phyloP scores from a whole-genome alignment of 1,139 yeast species.

The Nadsonia starkeyi-henricii region DNA sequence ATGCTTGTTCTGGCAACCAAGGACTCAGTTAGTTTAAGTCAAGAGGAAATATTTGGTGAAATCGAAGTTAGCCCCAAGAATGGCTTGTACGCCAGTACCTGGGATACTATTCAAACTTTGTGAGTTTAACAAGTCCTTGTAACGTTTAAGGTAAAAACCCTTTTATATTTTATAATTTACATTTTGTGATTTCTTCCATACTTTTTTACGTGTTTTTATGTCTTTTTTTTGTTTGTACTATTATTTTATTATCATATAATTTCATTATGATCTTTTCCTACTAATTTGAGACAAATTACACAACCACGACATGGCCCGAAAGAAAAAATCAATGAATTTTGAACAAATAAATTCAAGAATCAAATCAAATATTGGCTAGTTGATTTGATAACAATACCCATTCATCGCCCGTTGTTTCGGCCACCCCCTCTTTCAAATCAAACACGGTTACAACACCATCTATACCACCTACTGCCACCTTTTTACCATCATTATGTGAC shows the following conservation, averaged over 20 bases:
- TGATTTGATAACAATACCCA: background rate
- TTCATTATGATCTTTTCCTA: background rate
- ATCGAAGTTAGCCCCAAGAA: constrained; percentile 42
- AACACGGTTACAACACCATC: constrained; percentile 22
- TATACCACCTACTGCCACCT: constrained; percentile 26
- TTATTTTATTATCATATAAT: background rate
- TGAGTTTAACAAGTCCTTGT: too few species aligned
- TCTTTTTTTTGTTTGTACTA: constrained; percentile 1
- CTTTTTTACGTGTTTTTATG: background rate
- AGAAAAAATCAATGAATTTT: too few species aligned
- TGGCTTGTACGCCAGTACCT: constrained; percentile 28
- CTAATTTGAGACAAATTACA: too few species aligned
- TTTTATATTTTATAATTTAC: background rate
- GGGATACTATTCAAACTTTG: constrained; percentile 3
- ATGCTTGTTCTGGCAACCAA: constrained; percentile 69
- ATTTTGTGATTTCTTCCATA: background rate
- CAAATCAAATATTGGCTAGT: background rate
- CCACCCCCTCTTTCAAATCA: constrained; percentile 16
- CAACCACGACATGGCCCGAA: too few species aligned
- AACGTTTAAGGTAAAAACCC: background rate
- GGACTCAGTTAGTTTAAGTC: constrained; percentile 53
- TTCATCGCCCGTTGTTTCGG: constrained; percentile 8
- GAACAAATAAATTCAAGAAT: background rate
- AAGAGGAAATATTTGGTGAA: constrained; percentile 46
- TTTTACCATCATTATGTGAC: constrained; percentile 16